A percentile compares a stretch with the other conserved stretches of the same genome.
These are phyloP conservation scores for Davidsoniella eucalypti DNA, from an alignment of 2,329 filamentous ascomycete genomes.

Conservation along the genomic window DNA sequence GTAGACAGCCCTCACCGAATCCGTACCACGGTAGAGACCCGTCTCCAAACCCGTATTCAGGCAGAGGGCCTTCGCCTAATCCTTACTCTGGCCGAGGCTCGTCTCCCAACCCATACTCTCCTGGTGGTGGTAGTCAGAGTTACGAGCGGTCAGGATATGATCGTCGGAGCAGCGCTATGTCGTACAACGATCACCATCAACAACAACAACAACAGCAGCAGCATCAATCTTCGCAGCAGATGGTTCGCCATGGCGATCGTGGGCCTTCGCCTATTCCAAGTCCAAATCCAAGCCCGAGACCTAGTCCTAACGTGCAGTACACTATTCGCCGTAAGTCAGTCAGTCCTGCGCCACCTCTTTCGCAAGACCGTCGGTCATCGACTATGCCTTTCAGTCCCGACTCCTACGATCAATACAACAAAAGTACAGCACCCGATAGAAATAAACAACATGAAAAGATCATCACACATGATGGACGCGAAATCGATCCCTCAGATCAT, in stretches of 20 bases:
- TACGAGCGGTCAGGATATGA: slow-evolving; percentile 5
- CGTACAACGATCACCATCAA: slow-evolving; percentile 1
- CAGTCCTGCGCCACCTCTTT: slow-evolving; percentile 45
- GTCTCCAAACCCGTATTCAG: slow-evolving; percentile 19
- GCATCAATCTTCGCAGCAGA: slow-evolving; percentile 1
- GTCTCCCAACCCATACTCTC: slow-evolving; percentile 24
- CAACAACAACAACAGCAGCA: neutral
- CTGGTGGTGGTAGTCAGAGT: neutral
- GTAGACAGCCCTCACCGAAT: slow-evolving; percentile 1
- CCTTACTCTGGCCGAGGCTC: slow-evolving; percentile 14
- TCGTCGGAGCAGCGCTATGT: slow-evolving; percentile 2
- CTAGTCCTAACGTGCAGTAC: slow-evolving; percentile 28
- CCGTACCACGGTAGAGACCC: neutral
- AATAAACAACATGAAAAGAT: slow-evolving; percentile 44
- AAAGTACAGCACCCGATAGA: slow-evolving; percentile 26
- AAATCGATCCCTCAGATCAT: slow-evolving; percentile 68
- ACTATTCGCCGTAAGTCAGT: slow-evolving; percentile 56
- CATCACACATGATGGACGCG: slow-evolving; percentile 56
- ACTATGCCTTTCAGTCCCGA: slow-evolving; percentile 59
- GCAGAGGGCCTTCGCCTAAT: slow-evolving; percentile 9
- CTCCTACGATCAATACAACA: slow-evolving; percentile 58
- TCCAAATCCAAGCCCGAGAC: slow-evolving; percentile 17
- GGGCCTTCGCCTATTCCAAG: slow-evolving; percentile 6
- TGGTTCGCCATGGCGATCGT: slow-evolving; percentile 7
- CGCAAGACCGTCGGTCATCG: slow-evolving; percentile 35